Percentiles rank a stretch among this genome's conserved stretches.
These are phyloP conservation scores for Phialemonium atrogriseum DNA, from an alignment of 2,329 filamentous ascomycete species.

Conservation along the genomic window DNA sequence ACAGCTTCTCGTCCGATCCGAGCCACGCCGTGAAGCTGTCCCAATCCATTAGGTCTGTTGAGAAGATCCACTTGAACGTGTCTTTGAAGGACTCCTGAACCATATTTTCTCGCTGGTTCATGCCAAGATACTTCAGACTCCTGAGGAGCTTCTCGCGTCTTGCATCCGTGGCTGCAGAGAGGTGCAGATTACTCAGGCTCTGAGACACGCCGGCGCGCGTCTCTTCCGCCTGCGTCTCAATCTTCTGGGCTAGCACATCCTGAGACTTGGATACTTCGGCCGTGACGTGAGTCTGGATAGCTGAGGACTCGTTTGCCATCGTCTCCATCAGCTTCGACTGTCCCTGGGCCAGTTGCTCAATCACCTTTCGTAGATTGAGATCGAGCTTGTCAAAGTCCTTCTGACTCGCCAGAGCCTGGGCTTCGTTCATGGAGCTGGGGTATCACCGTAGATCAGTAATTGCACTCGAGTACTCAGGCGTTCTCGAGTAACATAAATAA, in stretches of 20 bases:
- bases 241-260: too few relatives aligned
- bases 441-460: neutral
- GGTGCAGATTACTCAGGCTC: neutral
- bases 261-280: too few relatives aligned
- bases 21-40: neutral
- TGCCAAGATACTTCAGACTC: neutral
- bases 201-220: too few relatives aligned
- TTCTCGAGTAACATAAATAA: too few relatives aligned
- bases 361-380: neutral
- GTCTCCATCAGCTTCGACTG: neutral
- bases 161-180: neutral
- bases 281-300: neutral
- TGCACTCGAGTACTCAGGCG: too few relatives aligned
- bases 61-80: neutral
- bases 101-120: neutral
- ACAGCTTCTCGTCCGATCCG: constrained; percentile 7
- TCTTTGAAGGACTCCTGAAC: neutral
- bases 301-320: neutral
- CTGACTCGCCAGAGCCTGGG: neutral
- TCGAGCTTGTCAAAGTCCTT: neutral
- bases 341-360: neutral
- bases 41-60: neutral
- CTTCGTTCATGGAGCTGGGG: neutral
- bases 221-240: too few relatives aligned
- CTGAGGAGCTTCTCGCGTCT: neutral